Conservation (phyloP, 495 filamentous ascomycete species). For the Coniosporium apollinis region DNA sequence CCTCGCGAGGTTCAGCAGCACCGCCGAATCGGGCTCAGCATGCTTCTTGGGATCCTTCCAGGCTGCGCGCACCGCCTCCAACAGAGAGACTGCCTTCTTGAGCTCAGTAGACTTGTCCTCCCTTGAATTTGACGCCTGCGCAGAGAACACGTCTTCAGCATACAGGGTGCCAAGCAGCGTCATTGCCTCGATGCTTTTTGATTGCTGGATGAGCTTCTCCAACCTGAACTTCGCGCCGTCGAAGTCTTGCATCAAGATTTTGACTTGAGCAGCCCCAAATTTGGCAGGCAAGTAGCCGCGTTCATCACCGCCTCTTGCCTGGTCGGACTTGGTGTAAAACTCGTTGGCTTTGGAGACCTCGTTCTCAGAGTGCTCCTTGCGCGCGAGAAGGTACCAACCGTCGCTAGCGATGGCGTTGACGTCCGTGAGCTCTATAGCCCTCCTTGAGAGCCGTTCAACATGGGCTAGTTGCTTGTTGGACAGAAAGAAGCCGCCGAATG, state of each 20-base stretch:
- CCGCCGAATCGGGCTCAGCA: conserved; percentile 58
- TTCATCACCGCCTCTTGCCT: conserved; percentile 72
- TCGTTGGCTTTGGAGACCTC: conserved; percentile 54
- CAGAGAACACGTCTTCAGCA: conserved; percentile 82
- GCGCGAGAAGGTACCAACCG: conserved; percentile 84
- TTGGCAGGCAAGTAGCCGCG: conserved; percentile 83
- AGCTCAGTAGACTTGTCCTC: conserved; percentile 73
- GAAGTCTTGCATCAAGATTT: conserved; percentile 63
- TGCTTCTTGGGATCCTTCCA: conserved; percentile 89
- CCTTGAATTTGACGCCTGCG: conserved; percentile 50
- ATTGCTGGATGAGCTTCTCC: conserved; percentile 78
- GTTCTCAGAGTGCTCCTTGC: conserved; percentile 65
- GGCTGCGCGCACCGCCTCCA: conserved; percentile 69
- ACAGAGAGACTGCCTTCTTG: conserved; percentile 64
- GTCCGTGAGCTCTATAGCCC: conserved; percentile 87
- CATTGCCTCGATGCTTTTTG: conserved; percentile 81
- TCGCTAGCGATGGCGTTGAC: conserved; percentile 91
- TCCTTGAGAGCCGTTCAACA: conserved; percentile 74
- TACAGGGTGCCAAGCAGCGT: conserved; percentile 74
- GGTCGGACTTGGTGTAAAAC: conserved; percentile 75
- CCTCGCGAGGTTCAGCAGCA: conserved; percentile 81
- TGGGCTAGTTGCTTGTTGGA: conserved; percentile 54
- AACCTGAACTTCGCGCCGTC: conserved; percentile 85
- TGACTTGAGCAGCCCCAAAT: conserved; percentile 79
- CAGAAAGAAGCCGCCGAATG: conserved; percentile 79